Conservation (phyloP, 2,329 filamentous ascomycete genomes). For the Diaporthe citrichinensis region DNA sequence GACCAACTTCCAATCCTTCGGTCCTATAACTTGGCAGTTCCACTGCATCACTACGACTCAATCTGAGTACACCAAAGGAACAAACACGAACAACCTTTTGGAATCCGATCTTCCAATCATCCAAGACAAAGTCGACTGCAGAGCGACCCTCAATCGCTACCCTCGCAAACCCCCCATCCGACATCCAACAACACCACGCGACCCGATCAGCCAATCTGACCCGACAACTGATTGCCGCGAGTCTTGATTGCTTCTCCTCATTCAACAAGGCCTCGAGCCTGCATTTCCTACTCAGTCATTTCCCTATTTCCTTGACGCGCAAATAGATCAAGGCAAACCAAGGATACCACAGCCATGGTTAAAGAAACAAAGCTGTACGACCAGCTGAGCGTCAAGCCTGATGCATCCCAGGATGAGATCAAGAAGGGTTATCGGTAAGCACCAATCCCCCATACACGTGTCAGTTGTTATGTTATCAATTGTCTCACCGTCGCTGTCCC, state of each 20-base stretch:
- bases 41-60: slow-evolving; percentile 13
- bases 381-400: slow-evolving; percentile 81
- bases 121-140: background rate
- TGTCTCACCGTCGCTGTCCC: background rate
- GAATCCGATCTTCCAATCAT: slow-evolving; percentile 9
- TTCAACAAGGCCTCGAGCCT: slow-evolving; percentile 36
- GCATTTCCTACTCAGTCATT: background rate
- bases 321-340: background rate
- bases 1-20: slow-evolving; percentile 23
- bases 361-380: slow-evolving; percentile 98
- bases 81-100: background rate
- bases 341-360: slow-evolving; percentile 75
- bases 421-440: slow-evolving; percentile 93
- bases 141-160: slow-evolving; percentile 8
- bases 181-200: slow-evolving; percentile 21
- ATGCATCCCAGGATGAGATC: slow-evolving; percentile 91
- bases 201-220: slow-evolving; percentile 29
- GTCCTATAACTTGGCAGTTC: slow-evolving; percentile 34
- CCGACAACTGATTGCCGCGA: slow-evolving; percentile 17
- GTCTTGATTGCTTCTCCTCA: slow-evolving; percentile 26
- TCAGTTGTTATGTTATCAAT: background rate
- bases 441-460: slow-evolving; percentile 1
- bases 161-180: background rate
- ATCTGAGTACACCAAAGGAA: background rate
- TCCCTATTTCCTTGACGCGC: background rate